Percentiles rank a stretch among this genome's conserved stretches.
These are phyloP conservation scores for Penicillium olsonii DNA, from an alignment of 2,329 filamentous ascomycete species.

Conservation along the genomic window DNA sequence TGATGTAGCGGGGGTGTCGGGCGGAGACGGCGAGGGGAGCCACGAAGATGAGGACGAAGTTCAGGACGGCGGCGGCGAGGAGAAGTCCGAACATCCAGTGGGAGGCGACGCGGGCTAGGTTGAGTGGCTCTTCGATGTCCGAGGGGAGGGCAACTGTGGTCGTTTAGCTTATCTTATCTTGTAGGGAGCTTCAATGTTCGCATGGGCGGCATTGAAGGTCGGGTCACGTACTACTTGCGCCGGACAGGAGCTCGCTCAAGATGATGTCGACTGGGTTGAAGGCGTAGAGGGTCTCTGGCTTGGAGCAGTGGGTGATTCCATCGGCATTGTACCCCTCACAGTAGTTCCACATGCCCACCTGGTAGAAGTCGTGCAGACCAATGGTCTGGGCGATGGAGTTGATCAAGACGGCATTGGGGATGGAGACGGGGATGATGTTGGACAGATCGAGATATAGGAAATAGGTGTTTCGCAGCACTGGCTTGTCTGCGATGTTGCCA, in stretches of 20 bases:
- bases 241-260: slow-evolving; percentile 74
- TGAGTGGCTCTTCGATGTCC: slow-evolving; percentile 71
- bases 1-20: slow-evolving; percentile 37
- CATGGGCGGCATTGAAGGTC: not conserved
- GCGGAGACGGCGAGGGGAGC: slow-evolving; percentile 54
- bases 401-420: slow-evolving; percentile 73
- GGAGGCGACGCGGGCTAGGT: slow-evolving; percentile 71
- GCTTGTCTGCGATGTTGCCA: slow-evolving; percentile 67
- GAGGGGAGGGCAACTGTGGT: slow-evolving; percentile 69
- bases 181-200: too few species aligned
- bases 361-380: slow-evolving; percentile 91
- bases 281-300: slow-evolving; percentile 73
- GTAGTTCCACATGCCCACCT: slow-evolving; percentile 87
- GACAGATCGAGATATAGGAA: slow-evolving; percentile 83
- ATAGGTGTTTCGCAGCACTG: slow-evolving; percentile 69
- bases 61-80: slow-evolving; percentile 68
- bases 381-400: slow-evolving; percentile 85
- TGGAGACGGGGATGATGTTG: slow-evolving; percentile 73
- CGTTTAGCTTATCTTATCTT: not conserved
- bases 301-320: slow-evolving; percentile 71
- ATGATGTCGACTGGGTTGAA: slow-evolving; percentile 88
- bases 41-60: slow-evolving; percentile 70
- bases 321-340: slow-evolving; percentile 80
- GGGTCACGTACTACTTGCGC: slow-evolving; percentile 66
- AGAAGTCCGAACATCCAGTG: slow-evolving; percentile 91